Percentiles rank a stretch among this genome's conserved stretches.
Conservation (phyloP, 257 asterid species). For the Solanum tarijense region DNA sequence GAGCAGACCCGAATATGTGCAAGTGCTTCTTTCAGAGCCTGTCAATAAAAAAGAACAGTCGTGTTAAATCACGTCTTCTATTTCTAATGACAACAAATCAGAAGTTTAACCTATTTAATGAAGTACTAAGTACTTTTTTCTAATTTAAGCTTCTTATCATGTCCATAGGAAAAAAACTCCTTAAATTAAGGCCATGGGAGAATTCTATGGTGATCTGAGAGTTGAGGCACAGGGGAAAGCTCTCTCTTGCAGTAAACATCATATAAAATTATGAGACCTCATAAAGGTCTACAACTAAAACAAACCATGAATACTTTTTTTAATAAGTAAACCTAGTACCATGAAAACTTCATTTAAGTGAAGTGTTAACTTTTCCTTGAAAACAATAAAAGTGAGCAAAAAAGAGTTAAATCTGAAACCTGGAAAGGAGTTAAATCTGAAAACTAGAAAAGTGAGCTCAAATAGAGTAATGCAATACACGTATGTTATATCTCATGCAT, state of each 20-base stretch:
- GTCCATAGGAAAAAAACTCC: neutral
- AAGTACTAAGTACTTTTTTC: neutral
- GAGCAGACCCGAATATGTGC: slow-evolving; percentile 81
- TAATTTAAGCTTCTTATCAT: neutral
- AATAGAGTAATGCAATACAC: neutral
- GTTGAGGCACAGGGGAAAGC: neutral
- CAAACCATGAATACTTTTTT: neutral
- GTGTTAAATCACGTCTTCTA: neutral
- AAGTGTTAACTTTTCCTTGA: neutral
- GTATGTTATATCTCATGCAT: neutral
- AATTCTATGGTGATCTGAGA: neutral
- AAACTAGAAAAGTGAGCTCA: neutral
- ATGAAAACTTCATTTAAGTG: neutral
- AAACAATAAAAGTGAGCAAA: neutral
- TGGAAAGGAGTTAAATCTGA: neutral
- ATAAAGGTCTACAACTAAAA: neutral
- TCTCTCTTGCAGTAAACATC: neutral
- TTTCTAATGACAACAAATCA: slow-evolving; percentile 7
- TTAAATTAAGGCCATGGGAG: neutral
- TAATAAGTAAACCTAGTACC: neutral
- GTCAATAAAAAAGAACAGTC: slow-evolving; percentile 5
- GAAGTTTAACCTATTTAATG: neutral
- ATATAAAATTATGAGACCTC: neutral
- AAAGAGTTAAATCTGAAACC: neutral
- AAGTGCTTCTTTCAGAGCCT: slow-evolving; percentile 82